phyloP scores from a whole-genome alignment of 352 stramenopile species.

The Globisporangium spiculum region DNA sequence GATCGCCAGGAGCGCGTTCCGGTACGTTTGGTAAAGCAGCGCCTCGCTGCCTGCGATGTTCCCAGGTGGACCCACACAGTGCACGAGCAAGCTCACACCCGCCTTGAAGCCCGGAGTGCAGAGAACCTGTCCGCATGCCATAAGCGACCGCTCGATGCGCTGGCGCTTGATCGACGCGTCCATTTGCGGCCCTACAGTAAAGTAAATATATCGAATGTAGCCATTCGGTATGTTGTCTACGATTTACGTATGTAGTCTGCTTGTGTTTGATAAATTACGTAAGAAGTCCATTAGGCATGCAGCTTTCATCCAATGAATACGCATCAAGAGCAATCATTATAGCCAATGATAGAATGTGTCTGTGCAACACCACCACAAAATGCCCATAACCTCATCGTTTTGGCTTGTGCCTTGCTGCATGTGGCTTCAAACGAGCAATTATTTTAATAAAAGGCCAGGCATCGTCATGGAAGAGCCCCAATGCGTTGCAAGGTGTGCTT shows the following conservation, averaged over 20 bases:
- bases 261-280: neutral
- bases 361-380: neutral
- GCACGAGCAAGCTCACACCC: constrained; percentile 41
- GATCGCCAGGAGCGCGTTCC: too few relatives aligned
- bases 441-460: neutral
- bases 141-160: neutral
- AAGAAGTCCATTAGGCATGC: neutral
- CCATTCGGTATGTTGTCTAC: neutral
- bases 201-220: neutral
- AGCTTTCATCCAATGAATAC: neutral
- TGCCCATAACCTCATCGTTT: neutral
- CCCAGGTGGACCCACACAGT: too few relatives aligned
- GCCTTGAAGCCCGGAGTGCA: constrained; percentile 44
- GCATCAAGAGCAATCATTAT: neutral
- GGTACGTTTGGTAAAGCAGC: too few relatives aligned
- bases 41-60: too few relatives aligned
- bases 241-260: neutral
- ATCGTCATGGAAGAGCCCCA: neutral
- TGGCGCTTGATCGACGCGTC: constrained; percentile 16
- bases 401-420: neutral
- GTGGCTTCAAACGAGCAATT: neutral
- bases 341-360: neutral
- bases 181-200: constrained; percentile 8
- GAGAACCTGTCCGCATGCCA: constrained; percentile 22
- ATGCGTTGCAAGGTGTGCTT: neutral